Percentiles rank a stretch among this genome's conserved stretches.
Evolutionary conservation across 169 alveolate genomes (phyloP).

Genomic region (Sarcocystis neurona): DNA sequence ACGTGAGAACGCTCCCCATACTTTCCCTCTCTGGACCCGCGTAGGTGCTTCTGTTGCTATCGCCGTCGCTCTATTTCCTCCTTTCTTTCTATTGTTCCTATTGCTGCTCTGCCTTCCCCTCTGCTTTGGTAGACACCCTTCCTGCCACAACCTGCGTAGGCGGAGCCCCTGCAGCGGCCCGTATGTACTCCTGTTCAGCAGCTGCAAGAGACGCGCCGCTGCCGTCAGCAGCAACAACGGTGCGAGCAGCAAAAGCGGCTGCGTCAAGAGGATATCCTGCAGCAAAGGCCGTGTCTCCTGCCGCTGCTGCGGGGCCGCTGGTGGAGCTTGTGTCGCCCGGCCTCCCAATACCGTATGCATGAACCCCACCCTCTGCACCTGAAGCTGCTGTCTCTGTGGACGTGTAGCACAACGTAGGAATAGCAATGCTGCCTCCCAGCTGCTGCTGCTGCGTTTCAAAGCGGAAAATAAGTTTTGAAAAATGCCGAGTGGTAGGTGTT

Average conservation of each 20-base stretch:
- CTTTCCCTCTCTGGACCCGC: neutral
- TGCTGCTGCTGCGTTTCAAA: constrained; percentile 42
- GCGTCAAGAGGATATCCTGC: no score
- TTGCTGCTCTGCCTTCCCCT: neutral
- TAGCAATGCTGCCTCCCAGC: neutral
- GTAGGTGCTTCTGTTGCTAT: neutral
- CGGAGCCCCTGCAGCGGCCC: constrained; percentile 32
- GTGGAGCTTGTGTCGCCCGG: no score
- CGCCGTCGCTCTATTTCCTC: neutral
- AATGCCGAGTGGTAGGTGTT: constrained; percentile 47
- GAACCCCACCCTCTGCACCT: no score
- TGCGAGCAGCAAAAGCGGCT: neutral
- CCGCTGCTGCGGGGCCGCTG: no score
- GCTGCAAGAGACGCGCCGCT: neutral
- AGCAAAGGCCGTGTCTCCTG: no score
- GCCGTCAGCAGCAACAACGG: neutral
- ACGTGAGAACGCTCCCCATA: no score
- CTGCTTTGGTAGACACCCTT: constrained; percentile 2
- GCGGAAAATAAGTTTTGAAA: constrained; percentile 31
- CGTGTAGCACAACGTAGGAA: no score
- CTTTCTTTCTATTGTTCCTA: neutral
- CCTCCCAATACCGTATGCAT: no score
- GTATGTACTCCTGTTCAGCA: constrained; percentile 16
- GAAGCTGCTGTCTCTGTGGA: no score
- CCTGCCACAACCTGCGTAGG: constrained; percentile 28